These are phyloP conservation scores for Dactylellina haptotyla DNA, from an alignment of 2,329 filamentous ascomycete genomes.

Conservation along the genomic window DNA sequence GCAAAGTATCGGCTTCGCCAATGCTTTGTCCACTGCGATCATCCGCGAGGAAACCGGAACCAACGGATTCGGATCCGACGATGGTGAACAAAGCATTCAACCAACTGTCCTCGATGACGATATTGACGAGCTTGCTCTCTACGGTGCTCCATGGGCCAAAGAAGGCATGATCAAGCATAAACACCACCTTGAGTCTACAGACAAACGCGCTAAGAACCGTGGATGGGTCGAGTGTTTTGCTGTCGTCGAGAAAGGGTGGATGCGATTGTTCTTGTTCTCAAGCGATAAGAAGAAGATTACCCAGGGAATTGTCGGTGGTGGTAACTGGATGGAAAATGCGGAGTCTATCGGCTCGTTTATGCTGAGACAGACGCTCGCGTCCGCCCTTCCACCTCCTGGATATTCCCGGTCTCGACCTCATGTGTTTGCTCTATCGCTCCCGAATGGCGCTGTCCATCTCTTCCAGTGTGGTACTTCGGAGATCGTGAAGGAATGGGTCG, in stretches of 20 bases:
- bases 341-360: constrained; percentile 87
- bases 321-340: constrained; percentile 98
- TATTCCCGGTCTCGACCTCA: constrained; percentile 91
- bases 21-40: constrained; percentile 94
- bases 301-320: constrained; percentile 83
- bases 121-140: constrained; percentile 82
- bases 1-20: constrained; percentile 96
- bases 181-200: constrained; percentile 88
- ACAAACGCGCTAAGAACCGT: constrained; percentile 91
- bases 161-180: constrained; percentile 96
- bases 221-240: constrained; percentile 97
- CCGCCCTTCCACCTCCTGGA: constrained; percentile 85
- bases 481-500: constrained; percentile 93
- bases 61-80: constrained; percentile 63
- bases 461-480: constrained; percentile 97
- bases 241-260: constrained; percentile 91
- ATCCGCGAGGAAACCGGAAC: constrained; percentile 79
- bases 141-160: constrained; percentile 97
- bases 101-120: constrained; percentile 81
- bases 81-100: constrained; percentile 70
- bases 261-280: constrained; percentile 93
- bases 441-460: constrained; percentile 93
- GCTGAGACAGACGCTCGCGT: constrained; percentile 90
- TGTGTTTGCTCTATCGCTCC: constrained; percentile 92
- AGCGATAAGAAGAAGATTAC: constrained; percentile 78